A percentile compares a stretch with the other conserved stretches of the same genome.
phyloP scores from a whole-genome alignment of 768 basidiomycete genomes.

The Lactarius tabidus region DNA sequence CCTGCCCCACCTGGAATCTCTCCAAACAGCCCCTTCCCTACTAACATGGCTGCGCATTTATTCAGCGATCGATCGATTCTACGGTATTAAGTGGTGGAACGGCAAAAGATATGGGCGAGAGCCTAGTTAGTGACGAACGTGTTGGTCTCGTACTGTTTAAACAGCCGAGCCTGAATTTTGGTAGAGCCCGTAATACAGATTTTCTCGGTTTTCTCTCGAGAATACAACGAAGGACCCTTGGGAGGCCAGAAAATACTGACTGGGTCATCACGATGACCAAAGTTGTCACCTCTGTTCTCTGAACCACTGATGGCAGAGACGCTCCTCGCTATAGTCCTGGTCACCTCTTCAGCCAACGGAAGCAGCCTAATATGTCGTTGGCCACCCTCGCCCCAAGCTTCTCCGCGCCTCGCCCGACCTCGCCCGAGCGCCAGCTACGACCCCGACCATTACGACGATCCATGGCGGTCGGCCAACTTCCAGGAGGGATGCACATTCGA shows the following conservation, averaged over 20 bases:
- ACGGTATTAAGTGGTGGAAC: no score
- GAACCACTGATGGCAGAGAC: slow-evolving; percentile 59
- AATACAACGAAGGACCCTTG: background rate
- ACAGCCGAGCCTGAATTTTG: background rate
- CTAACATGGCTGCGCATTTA: no score
- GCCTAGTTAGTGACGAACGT: background rate
- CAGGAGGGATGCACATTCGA: slow-evolving; percentile 33
- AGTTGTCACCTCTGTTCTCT: background rate
- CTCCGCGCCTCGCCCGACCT: slow-evolving; percentile 69
- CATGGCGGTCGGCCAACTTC: slow-evolving; percentile 64
- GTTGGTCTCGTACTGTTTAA: no score
- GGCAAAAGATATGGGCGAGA: background rate
- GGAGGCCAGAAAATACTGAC: background rate
- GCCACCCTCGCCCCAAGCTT: slow-evolving; percentile 67
- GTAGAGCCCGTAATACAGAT: background rate
- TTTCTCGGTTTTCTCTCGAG: background rate
- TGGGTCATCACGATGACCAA: background rate
- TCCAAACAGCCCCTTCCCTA: no score
- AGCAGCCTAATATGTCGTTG: slow-evolving; percentile 78
- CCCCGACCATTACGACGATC: slow-evolving; percentile 61
- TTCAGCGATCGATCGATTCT: no score
- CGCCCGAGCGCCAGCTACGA: slow-evolving; percentile 45
- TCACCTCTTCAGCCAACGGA: slow-evolving; percentile 80
- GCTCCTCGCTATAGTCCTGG: slow-evolving; percentile 75
- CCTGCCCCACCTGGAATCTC: no score